A percentile compares a stretch with the other conserved stretches of the same genome.
Conservation (phyloP, 179 eudicot species). For the Spergularia azorica region DNA sequence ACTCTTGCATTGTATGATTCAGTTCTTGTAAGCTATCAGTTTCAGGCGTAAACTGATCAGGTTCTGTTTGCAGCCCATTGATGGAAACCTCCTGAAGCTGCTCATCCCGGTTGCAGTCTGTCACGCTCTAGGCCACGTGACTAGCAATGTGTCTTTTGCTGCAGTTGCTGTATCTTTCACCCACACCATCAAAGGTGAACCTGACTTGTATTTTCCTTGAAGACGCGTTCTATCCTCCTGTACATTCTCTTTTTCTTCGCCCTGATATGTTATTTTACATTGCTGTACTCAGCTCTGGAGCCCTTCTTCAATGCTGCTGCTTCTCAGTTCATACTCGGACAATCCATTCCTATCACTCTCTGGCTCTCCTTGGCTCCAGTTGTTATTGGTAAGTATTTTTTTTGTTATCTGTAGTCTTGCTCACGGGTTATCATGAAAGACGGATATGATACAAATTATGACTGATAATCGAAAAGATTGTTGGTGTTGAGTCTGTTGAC, state of each 20-base stretch:
- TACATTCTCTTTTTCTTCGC: not conserved
- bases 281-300: conserved; percentile 73
- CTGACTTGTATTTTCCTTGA: not conserved
- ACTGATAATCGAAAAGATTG: no score
- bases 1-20: no score
- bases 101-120: conserved; percentile 92
- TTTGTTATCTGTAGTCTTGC: not conserved
- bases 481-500: no score
- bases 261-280: not conserved
- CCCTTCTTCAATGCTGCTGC: conserved; percentile 99
- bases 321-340: conserved; percentile 94
- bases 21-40: no score
- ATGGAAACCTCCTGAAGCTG: conserved; percentile 70
- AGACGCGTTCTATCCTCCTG: not conserved
- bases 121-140: conserved; percentile 91
- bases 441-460: no score
- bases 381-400: conserved; percentile 67
- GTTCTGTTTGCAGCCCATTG: conserved; percentile 47
- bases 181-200: conserved; percentile 83
- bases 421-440: not conserved
- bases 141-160: conserved; percentile 95
- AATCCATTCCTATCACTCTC: conserved; percentile 65
- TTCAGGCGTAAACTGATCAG: no score
- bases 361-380: conserved; percentile 97
- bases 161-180: conserved; percentile 98